Percentiles rank a stretch among this genome's conserved stretches.
phyloP scores from a whole-genome alignment of 2,329 filamentous ascomycete species.

The Huntiella moniliformis region DNA sequence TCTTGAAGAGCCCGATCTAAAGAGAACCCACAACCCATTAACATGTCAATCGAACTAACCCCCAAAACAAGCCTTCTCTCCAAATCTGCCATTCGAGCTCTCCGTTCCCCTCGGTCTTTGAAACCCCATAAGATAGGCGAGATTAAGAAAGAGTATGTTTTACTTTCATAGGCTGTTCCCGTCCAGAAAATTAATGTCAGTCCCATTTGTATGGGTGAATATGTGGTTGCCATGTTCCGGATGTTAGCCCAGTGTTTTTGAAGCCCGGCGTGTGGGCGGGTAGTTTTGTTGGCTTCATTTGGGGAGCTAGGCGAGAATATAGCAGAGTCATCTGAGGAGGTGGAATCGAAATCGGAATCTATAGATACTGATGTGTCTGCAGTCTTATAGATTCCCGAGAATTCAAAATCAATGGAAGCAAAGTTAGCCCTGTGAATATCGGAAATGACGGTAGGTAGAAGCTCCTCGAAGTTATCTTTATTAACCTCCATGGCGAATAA shows the following conservation, averaged over 20 bases:
- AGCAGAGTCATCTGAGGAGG: no score
- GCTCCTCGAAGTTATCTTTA: conserved; percentile 12
- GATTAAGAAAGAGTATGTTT: conserved; percentile 18
- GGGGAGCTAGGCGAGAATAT: no score
- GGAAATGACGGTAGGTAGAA: conserved; percentile 17
- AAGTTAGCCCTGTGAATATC: conserved; percentile 17
- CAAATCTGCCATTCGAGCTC: not conserved
- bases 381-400: conserved; percentile 18
- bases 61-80: conserved; percentile 15
- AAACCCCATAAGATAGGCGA: conserved; percentile 15
- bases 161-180: conserved; percentile 13
- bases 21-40: conserved; percentile 16
- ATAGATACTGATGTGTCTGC: not conserved
- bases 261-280: not conserved
- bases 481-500: conserved; percentile 13
- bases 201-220: conserved; percentile 20
- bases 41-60: conserved; percentile 16
- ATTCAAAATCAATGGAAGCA: conserved; percentile 22
- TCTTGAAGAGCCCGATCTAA: conserved; percentile 15
- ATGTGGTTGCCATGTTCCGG: conserved; percentile 17
- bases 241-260: conserved; percentile 16
- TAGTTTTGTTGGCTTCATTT: no score
- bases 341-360: no score
- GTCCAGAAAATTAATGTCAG: conserved; percentile 17
- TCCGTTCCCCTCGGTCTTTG: not conserved